phyloP scores from a whole-genome alignment of 768 basidiomycete species.

The Pluteus cervinus region DNA sequence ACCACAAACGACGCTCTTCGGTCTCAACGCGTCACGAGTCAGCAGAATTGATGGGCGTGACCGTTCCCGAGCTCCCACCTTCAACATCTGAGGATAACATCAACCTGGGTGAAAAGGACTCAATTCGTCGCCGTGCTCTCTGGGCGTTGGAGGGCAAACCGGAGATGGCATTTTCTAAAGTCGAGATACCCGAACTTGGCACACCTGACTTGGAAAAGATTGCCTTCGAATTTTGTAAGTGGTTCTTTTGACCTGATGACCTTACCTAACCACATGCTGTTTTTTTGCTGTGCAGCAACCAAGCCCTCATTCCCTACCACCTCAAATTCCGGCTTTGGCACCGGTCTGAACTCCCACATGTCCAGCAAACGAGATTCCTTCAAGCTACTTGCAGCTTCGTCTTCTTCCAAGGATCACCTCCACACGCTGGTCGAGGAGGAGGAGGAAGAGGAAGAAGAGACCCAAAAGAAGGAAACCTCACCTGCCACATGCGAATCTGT shows the following conservation, averaged over 20 bases:
- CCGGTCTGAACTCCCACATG: conserved; percentile 35
- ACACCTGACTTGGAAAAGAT: conserved; percentile 51
- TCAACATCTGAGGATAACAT: conserved; percentile 61
- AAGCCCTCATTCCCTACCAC: conserved; percentile 56
- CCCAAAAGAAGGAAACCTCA: not conserved
- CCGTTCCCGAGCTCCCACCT: conserved; percentile 59
- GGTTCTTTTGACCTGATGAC: conserved; percentile 10
- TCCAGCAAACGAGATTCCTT: conserved; percentile 76
- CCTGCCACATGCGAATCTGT: not conserved
- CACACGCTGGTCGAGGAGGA: conserved; percentile 82
- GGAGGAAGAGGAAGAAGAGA: conserved; percentile 57
- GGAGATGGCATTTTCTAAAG: conserved; percentile 62
- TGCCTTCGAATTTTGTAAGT: conserved; percentile 65
- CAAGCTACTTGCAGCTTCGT: conserved; percentile 56
- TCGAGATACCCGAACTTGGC: conserved; percentile 78
- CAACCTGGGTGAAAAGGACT: conserved; percentile 68
- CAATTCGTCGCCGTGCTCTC: conserved; percentile 75
- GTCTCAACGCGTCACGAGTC: conserved; percentile 89
- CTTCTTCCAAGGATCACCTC: conserved; percentile 69
- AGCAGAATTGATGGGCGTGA: conserved; percentile 84
- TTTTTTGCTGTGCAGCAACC: conserved; percentile 33
- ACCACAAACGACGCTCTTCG: conserved; percentile 80
- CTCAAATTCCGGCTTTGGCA: conserved; percentile 33
- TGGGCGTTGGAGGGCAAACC: conserved; percentile 85
- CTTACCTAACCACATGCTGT: conserved; percentile 7